These are phyloP conservation scores for Lachancea nothofagi DNA, from an alignment of 805 yeast genomes.

Conservation along the genomic window DNA sequence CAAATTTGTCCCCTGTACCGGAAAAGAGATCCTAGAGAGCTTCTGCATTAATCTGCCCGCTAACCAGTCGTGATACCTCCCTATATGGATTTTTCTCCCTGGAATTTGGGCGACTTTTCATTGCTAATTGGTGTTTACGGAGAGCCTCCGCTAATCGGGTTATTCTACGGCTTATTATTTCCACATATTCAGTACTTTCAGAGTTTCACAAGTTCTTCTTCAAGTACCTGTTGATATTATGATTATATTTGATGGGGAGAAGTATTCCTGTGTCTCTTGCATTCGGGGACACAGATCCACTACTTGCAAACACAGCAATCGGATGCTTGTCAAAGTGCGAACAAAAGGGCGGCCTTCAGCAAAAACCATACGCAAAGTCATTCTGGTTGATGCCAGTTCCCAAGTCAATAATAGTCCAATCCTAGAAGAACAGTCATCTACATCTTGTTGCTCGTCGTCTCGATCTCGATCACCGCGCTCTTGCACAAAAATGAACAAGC, in stretches of 20 bases:
- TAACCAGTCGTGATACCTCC: too few relatives aligned
- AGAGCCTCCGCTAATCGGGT: too few relatives aligned
- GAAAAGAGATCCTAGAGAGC: too few relatives aligned
- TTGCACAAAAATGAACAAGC: constrained; percentile 21
- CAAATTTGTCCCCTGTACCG: too few relatives aligned
- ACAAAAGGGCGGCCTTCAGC: constrained; percentile 83
- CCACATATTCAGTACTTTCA: too few relatives aligned
- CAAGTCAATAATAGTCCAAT: constrained; percentile 13
- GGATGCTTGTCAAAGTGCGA: constrained; percentile 81
- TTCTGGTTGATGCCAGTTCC: constrained; percentile 29
- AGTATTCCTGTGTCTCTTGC: constrained; percentile 81
- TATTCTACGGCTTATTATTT: too few relatives aligned
- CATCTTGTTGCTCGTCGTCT: constrained; percentile 6
- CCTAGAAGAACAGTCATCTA: constrained; percentile 11
- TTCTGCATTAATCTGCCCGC: too few relatives aligned
- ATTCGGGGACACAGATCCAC: constrained; percentile 91
- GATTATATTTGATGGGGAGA: constrained; percentile 74
- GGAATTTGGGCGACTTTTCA: too few relatives aligned
- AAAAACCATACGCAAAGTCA: constrained; percentile 35
- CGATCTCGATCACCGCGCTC: not conserved
- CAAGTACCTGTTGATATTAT: constrained; percentile 33
- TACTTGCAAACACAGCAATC: constrained; percentile 71
- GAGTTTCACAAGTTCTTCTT: constrained; percentile 1
- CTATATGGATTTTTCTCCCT: too few relatives aligned
- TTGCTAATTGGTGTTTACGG: too few relatives aligned